A percentile compares a stretch with the other conserved stretches of the same genome.
Evolutionary conservation across 139 green algal genomes (phyloP).

Genomic region (Desmodesmus armatus): DNA sequence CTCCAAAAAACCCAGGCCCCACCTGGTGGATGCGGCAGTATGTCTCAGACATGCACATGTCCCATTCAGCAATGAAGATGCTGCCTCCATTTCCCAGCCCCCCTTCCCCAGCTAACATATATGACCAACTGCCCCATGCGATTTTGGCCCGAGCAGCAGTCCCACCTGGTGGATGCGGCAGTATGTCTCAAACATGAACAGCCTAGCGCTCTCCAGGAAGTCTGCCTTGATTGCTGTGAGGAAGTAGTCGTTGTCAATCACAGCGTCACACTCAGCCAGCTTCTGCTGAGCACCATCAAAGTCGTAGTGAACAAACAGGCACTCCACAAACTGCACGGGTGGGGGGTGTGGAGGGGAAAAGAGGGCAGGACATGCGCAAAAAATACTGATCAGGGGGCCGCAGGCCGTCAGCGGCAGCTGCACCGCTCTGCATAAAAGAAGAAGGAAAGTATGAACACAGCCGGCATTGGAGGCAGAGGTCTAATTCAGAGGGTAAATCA

Average conservation of each 20-base stretch:
- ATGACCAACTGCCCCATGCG: not conserved
- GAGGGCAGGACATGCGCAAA: too few relatives aligned
- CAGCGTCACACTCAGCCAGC: slow-evolving; percentile 89
- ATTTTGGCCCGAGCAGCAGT: too few relatives aligned
- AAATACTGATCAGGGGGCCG: too few relatives aligned
- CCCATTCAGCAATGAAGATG: not conserved
- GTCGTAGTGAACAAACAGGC: slow-evolving; percentile 95
- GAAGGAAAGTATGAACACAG: too few relatives aligned
- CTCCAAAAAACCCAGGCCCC: not conserved
- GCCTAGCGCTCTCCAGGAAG: slow-evolving; percentile 95
- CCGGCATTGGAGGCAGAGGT: too few relatives aligned
- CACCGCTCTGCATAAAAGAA: too few relatives aligned
- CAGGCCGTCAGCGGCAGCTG: too few relatives aligned
- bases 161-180: slow-evolving; percentile 43
- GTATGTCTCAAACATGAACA: slow-evolving; percentile 99
- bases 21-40: slow-evolving; percentile 70
- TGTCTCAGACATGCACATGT: slow-evolving; percentile 97
- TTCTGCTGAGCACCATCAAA: slow-evolving; percentile 96
- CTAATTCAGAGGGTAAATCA: too few relatives aligned
- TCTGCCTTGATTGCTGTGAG: slow-evolving; percentile 88
- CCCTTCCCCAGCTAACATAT: not conserved
- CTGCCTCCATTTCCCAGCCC: not conserved
- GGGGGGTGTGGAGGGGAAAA: too few relatives aligned
- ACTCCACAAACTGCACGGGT: slow-evolving; percentile 95
- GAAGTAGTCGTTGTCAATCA: slow-evolving; percentile 97